Evolutionary conservation across 257 asterid species (phyloP).

Genomic region (Linderniella brevidens): DNA sequence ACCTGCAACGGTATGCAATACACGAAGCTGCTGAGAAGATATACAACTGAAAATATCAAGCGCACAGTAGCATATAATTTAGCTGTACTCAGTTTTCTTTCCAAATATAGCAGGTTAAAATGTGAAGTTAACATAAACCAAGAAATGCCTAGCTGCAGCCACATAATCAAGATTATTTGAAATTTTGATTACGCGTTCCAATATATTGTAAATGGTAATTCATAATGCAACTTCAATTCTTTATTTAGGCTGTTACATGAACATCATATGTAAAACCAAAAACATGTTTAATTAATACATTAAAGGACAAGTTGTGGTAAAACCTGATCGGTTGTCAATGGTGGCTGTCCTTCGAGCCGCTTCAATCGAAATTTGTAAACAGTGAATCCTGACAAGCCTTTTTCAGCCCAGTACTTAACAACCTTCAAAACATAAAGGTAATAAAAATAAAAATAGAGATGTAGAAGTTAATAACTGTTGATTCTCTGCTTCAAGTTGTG

Average conservation of each 20-base stretch:
- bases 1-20: constrained; percentile 24
- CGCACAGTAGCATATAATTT: no score
- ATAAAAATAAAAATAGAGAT: constrained; percentile 1
- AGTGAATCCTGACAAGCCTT: constrained; percentile 73
- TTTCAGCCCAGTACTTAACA: constrained; percentile 60
- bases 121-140: no score
- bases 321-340: constrained; percentile 73
- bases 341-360: constrained; percentile 68
- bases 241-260: no score
- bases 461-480: not conserved
- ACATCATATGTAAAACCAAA: not conserved
- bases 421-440: constrained; percentile 37
- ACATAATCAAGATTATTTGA: no score
- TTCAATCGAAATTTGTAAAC: constrained; percentile 61
- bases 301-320: constrained; percentile 2
- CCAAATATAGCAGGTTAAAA: no score
- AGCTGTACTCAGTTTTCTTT: no score
- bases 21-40: not conserved
- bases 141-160: no score
- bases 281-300: not conserved
- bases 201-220: no score
- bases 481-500: constrained; percentile 1
- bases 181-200: no score
- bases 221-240: no score
- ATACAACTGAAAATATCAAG: not conserved